These are phyloP conservation scores for Pseudognaphalium luteoalbum DNA, from an alignment of 129 eudicot genomes.

Conservation along the genomic window DNA sequence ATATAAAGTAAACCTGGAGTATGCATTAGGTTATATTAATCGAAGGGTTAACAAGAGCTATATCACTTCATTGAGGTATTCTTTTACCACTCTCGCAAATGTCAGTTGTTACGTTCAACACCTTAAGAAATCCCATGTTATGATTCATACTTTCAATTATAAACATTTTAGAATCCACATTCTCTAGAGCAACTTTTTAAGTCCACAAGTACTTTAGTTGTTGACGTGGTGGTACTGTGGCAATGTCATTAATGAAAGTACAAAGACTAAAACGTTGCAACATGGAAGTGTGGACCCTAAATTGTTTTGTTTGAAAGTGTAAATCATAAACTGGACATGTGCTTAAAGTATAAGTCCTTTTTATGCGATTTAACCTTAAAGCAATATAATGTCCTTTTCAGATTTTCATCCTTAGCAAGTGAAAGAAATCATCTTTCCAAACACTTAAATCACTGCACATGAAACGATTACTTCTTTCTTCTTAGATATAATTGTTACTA, in stretches of 20 bases:
- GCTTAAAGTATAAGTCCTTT: neutral
- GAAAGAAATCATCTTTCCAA: no score
- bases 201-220: neutral
- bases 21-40: no score
- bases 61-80: no score
- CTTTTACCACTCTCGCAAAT: no score
- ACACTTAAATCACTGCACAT: no score
- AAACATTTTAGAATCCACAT: neutral
- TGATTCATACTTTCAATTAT: neutral
- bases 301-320: neutral
- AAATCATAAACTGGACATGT: neutral
- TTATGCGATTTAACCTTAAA: neutral
- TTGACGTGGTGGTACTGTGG: neutral
- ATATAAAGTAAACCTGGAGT: no score
- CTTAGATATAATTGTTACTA: no score
- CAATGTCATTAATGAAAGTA: constrained; percentile 2
- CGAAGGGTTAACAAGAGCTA: no score
- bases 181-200: neutral
- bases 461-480: no score
- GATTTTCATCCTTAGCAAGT: no score
- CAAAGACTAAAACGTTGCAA: neutral
- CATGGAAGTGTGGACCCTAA: neutral
- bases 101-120: no score
- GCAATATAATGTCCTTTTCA: neutral
- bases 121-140: neutral